Evolutionary conservation across 1,139 yeast genomes (phyloP).

Genomic region (Diutina scorzettiae): DNA sequence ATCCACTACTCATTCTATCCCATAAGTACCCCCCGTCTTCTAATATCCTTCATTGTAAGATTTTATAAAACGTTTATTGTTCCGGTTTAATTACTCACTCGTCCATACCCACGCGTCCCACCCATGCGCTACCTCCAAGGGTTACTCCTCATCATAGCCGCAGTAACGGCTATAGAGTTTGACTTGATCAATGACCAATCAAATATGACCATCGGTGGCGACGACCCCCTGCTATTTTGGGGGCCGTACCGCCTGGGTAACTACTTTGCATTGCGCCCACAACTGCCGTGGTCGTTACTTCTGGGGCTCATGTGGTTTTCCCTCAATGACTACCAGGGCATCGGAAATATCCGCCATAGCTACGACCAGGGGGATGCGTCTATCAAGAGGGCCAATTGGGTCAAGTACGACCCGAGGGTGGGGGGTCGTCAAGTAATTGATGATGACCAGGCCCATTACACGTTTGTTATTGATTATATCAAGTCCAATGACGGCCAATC

Average conservation of each 20-base stretch:
- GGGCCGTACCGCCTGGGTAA: constrained; percentile 87
- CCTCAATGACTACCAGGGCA: constrained; percentile 44
- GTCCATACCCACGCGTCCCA: background rate
- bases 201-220: background rate
- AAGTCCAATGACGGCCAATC: constrained; percentile 60
- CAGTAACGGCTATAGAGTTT: background rate
- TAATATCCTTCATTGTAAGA: no score
- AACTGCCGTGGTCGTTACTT: constrained; percentile 62
- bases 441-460: constrained; percentile 49
- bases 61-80: no score
- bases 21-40: no score
- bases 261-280: constrained; percentile 78
- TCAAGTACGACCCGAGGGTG: constrained; percentile 66
- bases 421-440: constrained; percentile 77
- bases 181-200: background rate
- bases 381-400: constrained; percentile 76
- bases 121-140: background rate
- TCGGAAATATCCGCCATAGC: constrained; percentile 60
- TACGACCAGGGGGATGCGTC: constrained; percentile 61
- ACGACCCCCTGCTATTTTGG: constrained; percentile 35
- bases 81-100: no score
- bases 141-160: background rate
- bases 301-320: constrained; percentile 90
- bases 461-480: constrained; percentile 60
- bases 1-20: no score